Evolutionary conservation across 768 basidiomycete genomes (phyloP), one percentile per base, ranked within the genome.

Genomic region (Coprinellus aureogranulatus): DNA sequence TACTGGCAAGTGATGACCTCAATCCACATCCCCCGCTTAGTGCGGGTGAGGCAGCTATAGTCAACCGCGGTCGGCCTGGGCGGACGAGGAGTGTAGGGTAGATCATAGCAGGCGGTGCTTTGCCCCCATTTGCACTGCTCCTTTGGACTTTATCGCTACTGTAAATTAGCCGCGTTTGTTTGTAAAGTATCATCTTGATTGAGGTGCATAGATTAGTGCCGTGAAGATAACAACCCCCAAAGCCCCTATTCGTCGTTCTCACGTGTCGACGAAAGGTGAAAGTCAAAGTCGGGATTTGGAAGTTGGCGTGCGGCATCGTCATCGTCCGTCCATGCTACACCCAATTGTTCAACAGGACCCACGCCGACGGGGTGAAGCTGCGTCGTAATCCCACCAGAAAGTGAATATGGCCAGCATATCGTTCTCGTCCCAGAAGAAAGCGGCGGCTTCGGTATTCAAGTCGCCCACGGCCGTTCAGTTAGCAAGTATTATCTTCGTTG

Each of bases 1-100:
- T 85, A 23, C 64, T 85, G 23, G 72, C 74, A 30, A 76, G 71
- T 16, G 81, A 84, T 61, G 51, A 70, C 42, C 72, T 69, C 54
- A 70, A 54, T 51, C 65, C 60, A 57, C 75, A 64, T 67, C 70
- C 68, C 11, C 58, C 67, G 34, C 60, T 63, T 53, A 62, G 57
- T 37, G 65, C 65, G 31, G 67, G 65, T 23, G 64, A 69, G n/a
- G 46, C 55, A 3, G 64, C 62, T 42, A 62, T 72, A 26, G 61
- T 69, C 18, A 69, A 74, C 54, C 72, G 73, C 52, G 77, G 76
- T 53, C 75, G 78, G 61, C 66, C 72, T 60, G 77, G 72, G 59
- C 67, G 70, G 54, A 69, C 68, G 31, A 64, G 68, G 50, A 65
- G 59, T 39, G 53, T 64, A 40, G 57, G 55, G 26, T 67, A 63